Conservation (phyloP, 2,329 filamentous ascomycete species). For the Dothidotthia symphoricarpi region DNA sequence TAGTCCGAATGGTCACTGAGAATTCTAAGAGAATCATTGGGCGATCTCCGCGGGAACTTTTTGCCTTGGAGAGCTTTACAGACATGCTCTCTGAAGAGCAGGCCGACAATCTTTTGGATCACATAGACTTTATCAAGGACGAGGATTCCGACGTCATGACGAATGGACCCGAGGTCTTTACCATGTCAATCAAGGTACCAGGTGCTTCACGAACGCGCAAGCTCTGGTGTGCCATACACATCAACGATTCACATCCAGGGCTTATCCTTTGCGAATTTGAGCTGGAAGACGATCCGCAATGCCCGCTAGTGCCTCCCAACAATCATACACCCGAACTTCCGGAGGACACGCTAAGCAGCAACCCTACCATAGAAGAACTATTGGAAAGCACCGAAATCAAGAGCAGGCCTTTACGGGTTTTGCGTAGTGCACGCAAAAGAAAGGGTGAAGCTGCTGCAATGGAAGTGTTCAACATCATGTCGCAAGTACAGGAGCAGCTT, state of each 20-base stretch:
- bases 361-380: conserved; percentile 72
- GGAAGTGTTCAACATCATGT: conserved; percentile 90
- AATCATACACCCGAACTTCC: conserved; percentile 62
- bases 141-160: conserved; percentile 71
- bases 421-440: conserved; percentile 71
- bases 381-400: conserved; percentile 71
- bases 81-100: conserved; percentile 83
- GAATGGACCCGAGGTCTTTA: conserved; percentile 85
- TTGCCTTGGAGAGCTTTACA: conserved; percentile 71
- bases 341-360: conserved; percentile 70
- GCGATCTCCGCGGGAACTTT: conserved; percentile 73
- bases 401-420: conserved; percentile 74
- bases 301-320: conserved; percentile 63
- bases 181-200: conserved; percentile 66
- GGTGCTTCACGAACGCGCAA: conserved; percentile 57
- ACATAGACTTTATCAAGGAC: conserved; percentile 83
- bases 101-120: conserved; percentile 77
- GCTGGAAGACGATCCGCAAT: conserved; percentile 69
- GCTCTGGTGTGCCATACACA: conserved; percentile 85
- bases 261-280: conserved; percentile 87
- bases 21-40: conserved; percentile 75
- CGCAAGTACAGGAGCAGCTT: conserved; percentile 85
- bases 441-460: conserved; percentile 78
- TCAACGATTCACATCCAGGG: conserved; percentile 62
- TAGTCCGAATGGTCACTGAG: conserved; percentile 75